Conservation (phyloP, 768 basidiomycete species). For the Boletus sensibilis region DNA sequence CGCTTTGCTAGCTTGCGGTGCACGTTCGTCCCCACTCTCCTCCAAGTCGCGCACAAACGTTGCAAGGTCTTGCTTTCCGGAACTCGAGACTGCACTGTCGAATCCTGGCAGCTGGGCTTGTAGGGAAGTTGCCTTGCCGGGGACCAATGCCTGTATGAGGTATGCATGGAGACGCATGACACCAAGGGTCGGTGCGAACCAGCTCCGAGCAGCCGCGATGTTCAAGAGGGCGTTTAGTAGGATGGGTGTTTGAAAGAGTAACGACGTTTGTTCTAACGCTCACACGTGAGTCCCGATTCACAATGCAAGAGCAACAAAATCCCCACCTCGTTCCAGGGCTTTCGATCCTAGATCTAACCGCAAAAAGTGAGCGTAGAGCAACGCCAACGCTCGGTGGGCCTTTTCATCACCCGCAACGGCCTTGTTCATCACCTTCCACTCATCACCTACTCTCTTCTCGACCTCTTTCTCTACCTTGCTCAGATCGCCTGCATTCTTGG, state of each 20-base stretch:
- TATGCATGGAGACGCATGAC: constrained; percentile 82
- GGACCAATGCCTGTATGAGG: constrained; percentile 79
- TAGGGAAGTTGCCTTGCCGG: constrained; percentile 42
- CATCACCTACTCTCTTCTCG: constrained; percentile 44
- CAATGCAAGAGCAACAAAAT: constrained; percentile 2
- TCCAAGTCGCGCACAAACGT: constrained; percentile 18
- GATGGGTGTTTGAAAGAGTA: constrained; percentile 70
- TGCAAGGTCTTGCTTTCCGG: constrained; percentile 21
- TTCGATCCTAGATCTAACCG: constrained; percentile 55
- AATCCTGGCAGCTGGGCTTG: constrained; percentile 83
- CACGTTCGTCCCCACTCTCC: constrained; percentile 17
- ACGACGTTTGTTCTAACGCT: constrained; percentile 61
- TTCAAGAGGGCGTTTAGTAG: constrained; percentile 79
- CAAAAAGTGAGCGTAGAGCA: constrained; percentile 85
- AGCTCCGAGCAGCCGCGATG: constrained; percentile 82
- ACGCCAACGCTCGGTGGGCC: constrained; percentile 52
- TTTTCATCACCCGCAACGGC: constrained; percentile 40
- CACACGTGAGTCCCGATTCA: background rate
- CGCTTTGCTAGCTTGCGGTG: constrained; percentile 46
- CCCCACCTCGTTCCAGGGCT: constrained; percentile 62
- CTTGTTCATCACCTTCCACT: constrained; percentile 53
- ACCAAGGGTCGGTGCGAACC: constrained; percentile 77
- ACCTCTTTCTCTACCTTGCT: constrained; percentile 53
- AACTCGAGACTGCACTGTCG: constrained; percentile 37
- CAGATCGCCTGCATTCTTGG: constrained; percentile 39